Evolutionary conservation across 2,329 filamentous ascomycete genomes (phyloP), one percentile per base, ranked within the genome.

Genomic region (Aureobasidium vineae): DNA sequence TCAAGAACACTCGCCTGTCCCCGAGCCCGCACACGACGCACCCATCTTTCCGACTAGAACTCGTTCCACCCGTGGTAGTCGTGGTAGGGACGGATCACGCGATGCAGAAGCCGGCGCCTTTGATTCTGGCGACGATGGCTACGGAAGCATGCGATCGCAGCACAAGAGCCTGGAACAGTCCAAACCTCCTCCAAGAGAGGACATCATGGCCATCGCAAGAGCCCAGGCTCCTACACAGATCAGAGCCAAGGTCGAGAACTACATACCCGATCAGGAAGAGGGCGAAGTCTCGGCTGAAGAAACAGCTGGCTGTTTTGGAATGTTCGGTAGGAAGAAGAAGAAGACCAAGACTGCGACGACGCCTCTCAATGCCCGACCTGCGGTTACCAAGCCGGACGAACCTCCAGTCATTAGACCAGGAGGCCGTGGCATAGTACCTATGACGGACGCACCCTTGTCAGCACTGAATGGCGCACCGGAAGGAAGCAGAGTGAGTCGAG

Each of bases 391-490:
- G 4, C 16, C 19, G 43, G 68, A 71, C 10, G 71, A 69, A 16
- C 68, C 70, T n/a, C 43, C 75, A 16, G 75, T 73, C 1, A 81
- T 81, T 67, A 75, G 73, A 65, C 75, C 77, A n/a, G 79, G 79
- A 21, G 80, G 80, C 5, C 79, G 80, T 52, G 80, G 79, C 16
- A 75, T 79, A 40, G 78, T 85, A 2, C 81, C 85, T 28, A 83
- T 84, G 61, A 88, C 83, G 50, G 91, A 96, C 79, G 90, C 90
- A 26, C 92, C 92, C 1, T 82, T 88, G 11, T 92, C 91, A 64
- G 91, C 91, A 16, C 88, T 90, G 67, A 96, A 96, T 78, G 86
- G 68, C 28, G 19, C 26, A 31, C 49, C 28, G 5, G 49, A 31
- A 31, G 26, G 21, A 89, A 88, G 53, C 73, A 83, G 92, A 71